Conservation (phyloP, 495 filamentous ascomycete genomes). For the Penicillium cosmopolitanum region DNA sequence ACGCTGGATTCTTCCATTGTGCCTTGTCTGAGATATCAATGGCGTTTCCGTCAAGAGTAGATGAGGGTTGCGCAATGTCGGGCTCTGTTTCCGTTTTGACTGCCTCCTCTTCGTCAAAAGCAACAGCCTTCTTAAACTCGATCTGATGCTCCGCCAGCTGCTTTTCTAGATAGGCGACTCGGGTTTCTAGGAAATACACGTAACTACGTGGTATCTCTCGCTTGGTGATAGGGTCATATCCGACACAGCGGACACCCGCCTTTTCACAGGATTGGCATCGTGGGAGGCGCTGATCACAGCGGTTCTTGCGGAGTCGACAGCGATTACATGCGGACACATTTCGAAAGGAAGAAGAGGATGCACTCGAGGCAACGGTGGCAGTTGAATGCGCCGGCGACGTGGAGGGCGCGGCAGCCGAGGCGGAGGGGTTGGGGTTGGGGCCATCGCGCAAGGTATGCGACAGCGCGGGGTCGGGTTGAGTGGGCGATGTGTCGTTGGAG, state of each 20-base stretch:
- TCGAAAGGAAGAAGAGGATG: conserved; percentile 69
- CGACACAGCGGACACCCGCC: conserved; percentile 84
- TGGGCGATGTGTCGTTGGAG: conserved; percentile 25
- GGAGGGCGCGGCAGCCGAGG: conserved; percentile 17
- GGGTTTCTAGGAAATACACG: conserved; percentile 89
- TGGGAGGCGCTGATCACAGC: conserved; percentile 90
- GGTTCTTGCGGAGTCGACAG: conserved; percentile 89
- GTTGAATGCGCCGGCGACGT: conserved; percentile 26
- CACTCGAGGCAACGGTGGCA: conserved; percentile 25
- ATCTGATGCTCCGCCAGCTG: conserved; percentile 72
- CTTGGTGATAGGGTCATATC: conserved; percentile 95
- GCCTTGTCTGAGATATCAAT: conserved; percentile 25
- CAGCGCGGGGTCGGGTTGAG: conserved; percentile 22
- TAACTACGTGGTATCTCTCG: conserved; percentile 92
- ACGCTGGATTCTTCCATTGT: conserved; percentile 23
- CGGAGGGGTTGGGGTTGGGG: conserved; percentile 21
- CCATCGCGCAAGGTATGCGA: conserved; percentile 19
- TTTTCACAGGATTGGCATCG: conserved; percentile 91
- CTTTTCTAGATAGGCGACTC: conserved; percentile 81
- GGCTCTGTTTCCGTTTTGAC: conserved; percentile 41
- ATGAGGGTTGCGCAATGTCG: conserved; percentile 30
- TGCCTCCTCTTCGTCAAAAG: conserved; percentile 68
- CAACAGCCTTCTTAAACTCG: conserved; percentile 70
- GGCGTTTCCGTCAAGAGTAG: conserved; percentile 15
- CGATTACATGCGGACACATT: conserved; percentile 96